Evolutionary conservation across 805 yeast species (phyloP).

Genomic region (Lipomyces kockii): DNA sequence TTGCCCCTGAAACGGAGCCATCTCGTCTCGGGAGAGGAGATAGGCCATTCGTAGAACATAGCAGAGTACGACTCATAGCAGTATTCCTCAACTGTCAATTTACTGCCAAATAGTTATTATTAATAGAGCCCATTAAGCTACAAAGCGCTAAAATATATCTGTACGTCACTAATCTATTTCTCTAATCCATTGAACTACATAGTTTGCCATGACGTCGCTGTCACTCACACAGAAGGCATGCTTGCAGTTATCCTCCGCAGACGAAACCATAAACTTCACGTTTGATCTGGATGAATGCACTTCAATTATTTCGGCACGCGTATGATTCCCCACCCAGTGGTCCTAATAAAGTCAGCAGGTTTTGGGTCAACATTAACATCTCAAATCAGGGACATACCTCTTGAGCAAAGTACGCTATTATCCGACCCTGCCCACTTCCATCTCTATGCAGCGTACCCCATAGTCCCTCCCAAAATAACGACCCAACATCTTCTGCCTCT

Average conservation of each 20-base stretch:
- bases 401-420: conserved; percentile 30
- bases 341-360: conserved; percentile 53
- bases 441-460: conserved; percentile 35
- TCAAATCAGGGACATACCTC: conserved; percentile 11
- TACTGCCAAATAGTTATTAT: not conserved
- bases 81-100: no score
- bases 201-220: conserved; percentile 53
- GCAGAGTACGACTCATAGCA: no score
- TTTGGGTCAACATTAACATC: conserved; percentile 54
- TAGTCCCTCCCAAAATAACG: conserved; percentile 55
- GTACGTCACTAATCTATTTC: not conserved
- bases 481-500: conserved; percentile 47
- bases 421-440: conserved; percentile 11
- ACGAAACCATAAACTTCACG: conserved; percentile 46
- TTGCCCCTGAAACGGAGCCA: not conserved
- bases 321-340: conserved; percentile 64
- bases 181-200: conserved; percentile 24
- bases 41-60: no score
- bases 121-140: not conserved
- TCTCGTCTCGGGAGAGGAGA: no score
- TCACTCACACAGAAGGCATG: conserved; percentile 68
- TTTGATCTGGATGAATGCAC: conserved; percentile 46
- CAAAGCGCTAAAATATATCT: not conserved
- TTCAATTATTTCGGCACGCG: conserved; percentile 53
- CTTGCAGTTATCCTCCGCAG: conserved; percentile 49